A percentile compares a stretch with the other conserved stretches of the same genome.
These are phyloP conservation scores for Myxozyma nipponensis DNA, from an alignment of 805 yeast species.

Conservation along the genomic window DNA sequence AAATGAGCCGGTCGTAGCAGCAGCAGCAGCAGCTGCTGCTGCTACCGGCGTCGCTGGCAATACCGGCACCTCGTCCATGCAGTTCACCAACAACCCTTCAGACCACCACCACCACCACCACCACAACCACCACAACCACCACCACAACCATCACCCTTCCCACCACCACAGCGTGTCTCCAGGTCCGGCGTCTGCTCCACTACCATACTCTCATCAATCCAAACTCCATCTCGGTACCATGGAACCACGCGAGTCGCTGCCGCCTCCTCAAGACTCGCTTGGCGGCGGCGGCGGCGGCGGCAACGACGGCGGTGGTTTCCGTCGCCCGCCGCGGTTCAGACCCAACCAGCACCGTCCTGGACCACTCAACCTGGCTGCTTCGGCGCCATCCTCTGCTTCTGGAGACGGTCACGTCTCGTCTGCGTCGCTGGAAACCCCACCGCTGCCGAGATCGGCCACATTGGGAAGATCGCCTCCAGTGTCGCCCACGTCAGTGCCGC, in stretches of 20 bases:
- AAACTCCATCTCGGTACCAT: background rate
- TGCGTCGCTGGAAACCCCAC: background rate
- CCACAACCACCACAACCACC: constrained; percentile 1
- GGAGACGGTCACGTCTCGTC: background rate
- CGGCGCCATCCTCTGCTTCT: background rate
- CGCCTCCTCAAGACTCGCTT: constrained; percentile 14
- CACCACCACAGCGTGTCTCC: constrained; percentile 5
- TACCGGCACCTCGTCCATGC: background rate
- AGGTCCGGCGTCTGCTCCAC: background rate
- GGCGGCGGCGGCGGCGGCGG: too few relatives aligned
- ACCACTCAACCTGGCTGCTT: constrained; percentile 20
- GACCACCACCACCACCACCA: background rate
- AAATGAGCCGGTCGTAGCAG: constrained; percentile 37
- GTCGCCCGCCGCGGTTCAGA: constrained; percentile 21
- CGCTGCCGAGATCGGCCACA: constrained; percentile 2
- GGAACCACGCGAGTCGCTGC: constrained; percentile 6
- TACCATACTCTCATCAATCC: constrained; percentile 3
- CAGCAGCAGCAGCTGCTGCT: constrained; percentile 4
- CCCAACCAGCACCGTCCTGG: constrained; percentile 25
- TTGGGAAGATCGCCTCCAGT: constrained; percentile 8
- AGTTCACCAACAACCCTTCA: background rate
- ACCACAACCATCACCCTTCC: background rate
- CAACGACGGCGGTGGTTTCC: too few relatives aligned
- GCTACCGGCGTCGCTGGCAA: background rate
- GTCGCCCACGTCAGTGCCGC: constrained; percentile 7